These are phyloP conservation scores for Wickerhamomyces rabaulensis DNA, from an alignment of 805 yeast genomes.

Conservation along the genomic window DNA sequence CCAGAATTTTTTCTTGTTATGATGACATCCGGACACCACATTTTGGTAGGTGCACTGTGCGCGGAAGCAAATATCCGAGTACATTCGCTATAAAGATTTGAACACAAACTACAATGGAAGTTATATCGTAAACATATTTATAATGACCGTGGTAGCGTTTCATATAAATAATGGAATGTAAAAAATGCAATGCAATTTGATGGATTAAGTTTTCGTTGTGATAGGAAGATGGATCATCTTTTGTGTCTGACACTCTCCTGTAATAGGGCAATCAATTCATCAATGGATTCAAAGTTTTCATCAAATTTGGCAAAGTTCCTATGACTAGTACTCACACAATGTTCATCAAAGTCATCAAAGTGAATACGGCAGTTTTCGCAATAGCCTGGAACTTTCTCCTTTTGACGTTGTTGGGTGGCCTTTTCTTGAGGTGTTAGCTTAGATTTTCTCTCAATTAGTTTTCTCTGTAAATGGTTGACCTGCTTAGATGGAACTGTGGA, in stretches of 20 bases:
- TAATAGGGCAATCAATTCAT: constrained; percentile 51
- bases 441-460: constrained; percentile 26
- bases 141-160: background rate
- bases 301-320: constrained; percentile 71
- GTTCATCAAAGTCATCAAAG: constrained; percentile 76
- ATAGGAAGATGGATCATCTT: constrained; percentile 4
- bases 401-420: constrained; percentile 8
- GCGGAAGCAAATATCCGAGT: background rate
- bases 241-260: constrained; percentile 16
- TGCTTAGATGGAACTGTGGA: constrained; percentile 53
- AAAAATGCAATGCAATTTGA: background rate
- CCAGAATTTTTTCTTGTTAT: background rate
- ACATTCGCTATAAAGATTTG: no score
- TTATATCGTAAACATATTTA: background rate
- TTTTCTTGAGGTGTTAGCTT: constrained; percentile 14
- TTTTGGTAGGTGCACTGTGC: no score
- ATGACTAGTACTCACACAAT: constrained; percentile 65
- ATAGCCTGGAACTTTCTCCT: constrained; percentile 55
- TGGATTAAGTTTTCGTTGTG: background rate
- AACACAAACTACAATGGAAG: background rate
- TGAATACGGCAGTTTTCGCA: constrained; percentile 91
- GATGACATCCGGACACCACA: background rate
- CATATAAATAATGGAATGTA: background rate
- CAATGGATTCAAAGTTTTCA: constrained; percentile 71
- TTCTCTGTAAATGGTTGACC: constrained; percentile 41